Conservation (phyloP, 208 protist species). For the Acanthamoeba castellanii region DNA sequence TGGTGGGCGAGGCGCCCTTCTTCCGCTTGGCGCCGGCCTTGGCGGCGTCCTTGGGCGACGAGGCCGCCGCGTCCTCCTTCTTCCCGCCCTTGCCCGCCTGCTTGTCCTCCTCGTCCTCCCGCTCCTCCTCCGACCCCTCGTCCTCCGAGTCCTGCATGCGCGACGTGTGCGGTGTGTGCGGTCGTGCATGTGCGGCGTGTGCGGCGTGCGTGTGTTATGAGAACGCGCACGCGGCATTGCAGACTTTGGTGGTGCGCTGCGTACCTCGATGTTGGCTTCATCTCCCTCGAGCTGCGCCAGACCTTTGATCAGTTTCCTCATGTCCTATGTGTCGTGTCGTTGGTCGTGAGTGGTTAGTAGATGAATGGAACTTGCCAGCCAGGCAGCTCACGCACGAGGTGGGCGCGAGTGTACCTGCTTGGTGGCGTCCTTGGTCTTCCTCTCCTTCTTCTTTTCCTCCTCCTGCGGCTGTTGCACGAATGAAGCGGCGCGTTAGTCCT, state of each 20-base stretch:
- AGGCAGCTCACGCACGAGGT: too few relatives aligned
- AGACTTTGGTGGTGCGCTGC: not conserved
- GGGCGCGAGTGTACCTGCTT: too few relatives aligned
- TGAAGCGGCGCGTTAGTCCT: not conserved
- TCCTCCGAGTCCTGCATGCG: conserved; percentile 1
- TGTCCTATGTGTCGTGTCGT: conserved; percentile 22
- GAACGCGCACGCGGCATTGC: not conserved
- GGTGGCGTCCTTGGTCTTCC: not conserved
- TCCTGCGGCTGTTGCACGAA: conserved; percentile 2
- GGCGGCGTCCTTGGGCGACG: not conserved
- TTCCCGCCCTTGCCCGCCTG: conserved; percentile 38
- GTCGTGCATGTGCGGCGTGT: too few relatives aligned
- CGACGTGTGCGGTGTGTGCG: not conserved
- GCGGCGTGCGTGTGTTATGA: too few relatives aligned
- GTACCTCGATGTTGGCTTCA: conserved; percentile 43
- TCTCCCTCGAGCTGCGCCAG: conserved; percentile 16
- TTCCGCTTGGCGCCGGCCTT: conserved; percentile 30
- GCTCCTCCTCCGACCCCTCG: conserved; percentile 5
- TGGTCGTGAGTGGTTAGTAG: not conserved
- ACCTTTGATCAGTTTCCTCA: conserved; percentile 17
- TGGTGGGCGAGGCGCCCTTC: conserved; percentile 17
- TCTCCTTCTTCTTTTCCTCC: conserved; percentile 20
- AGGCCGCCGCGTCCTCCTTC: not conserved
- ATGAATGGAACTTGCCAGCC: not conserved
- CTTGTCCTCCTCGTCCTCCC: not conserved